A percentile compares a stretch with the other conserved stretches of the same genome.
Evolutionary conservation across 169 alveolate species (phyloP).

Genomic region (Theileria luwenshuni): DNA sequence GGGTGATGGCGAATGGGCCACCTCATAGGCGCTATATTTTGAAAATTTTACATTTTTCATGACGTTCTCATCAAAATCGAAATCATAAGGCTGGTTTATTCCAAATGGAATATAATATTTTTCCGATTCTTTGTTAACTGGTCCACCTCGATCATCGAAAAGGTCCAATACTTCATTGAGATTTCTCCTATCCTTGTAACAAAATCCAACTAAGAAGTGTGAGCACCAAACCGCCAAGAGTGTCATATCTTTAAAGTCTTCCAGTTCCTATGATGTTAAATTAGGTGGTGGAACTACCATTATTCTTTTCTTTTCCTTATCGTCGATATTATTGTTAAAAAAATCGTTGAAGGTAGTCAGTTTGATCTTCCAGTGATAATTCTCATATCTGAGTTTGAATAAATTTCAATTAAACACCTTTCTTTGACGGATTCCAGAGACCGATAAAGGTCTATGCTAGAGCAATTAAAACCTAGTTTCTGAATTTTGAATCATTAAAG

Average conservation of each 20-base stretch:
- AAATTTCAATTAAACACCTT: neutral
- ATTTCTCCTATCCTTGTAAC: conserved; percentile 24
- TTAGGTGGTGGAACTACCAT: conserved; percentile 8
- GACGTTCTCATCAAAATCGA: neutral
- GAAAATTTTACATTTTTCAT: neutral
- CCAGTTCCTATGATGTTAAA: conserved; percentile 25
- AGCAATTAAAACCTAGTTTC: neutral
- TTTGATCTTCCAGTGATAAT: conserved; percentile 44
- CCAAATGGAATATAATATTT: neutral
- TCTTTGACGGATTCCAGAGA: neutral
- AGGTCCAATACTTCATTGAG: conserved; percentile 16
- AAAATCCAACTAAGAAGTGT: conserved; percentile 35
- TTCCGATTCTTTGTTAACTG: neutral
- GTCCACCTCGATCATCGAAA: neutral
- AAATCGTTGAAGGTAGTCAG: conserved; percentile 32
- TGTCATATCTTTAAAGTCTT: conserved; percentile 41
- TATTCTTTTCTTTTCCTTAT: conserved; percentile 40
- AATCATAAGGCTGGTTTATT: neutral
- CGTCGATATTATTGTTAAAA: conserved; percentile 25
- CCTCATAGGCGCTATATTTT: too few relatives aligned
- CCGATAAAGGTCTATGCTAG: neutral
- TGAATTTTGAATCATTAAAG: neutral
- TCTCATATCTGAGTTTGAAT: conserved; percentile 22
- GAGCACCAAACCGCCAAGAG: conserved; percentile 28
- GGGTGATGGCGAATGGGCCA: too few relatives aligned